Evolutionary conservation across 2,329 filamentous ascomycete species (phyloP), one percentile per base, ranked within the genome.

Genomic region (Leptoxyphium fumago): DNA sequence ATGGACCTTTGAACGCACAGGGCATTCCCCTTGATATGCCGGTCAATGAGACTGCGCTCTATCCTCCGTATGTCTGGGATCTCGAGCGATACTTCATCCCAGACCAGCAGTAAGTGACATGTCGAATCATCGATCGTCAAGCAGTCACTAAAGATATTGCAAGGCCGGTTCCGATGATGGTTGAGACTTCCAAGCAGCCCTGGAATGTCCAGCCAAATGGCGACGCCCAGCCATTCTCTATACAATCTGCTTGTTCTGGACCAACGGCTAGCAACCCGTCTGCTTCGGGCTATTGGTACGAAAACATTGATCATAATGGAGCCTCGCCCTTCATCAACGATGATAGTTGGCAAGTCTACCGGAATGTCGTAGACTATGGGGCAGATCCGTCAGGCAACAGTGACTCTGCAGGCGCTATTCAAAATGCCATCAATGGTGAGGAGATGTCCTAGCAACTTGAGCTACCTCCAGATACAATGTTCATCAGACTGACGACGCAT

Each of bases 341-440:
- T 8, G 49, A 67, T 10, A 62, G 65, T 56, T 89, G 84, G 70
- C 73, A 82, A 60, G 57, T 70, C 43, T 71, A 63, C 55, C 66
- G 67, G 42, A 68, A 70, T 43, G 67, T 70, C 29, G 65, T 62
- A 49, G 61, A 62, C 46, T 67, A 57, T 41, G 63, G 58, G 40
- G 61, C 61, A 36, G 32, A 36, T 36, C 32, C 32, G 11, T 36
- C 32, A 4, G 32, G 32, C 29, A 56, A 53, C 64, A 75, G 76
- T 50, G 77, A 81, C 54, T 78, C 78, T 10, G 62, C 67, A 2
- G 82, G 82, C n/a, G 89, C 95, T 59, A 89, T 95, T 59, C 94
- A 87, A 1, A 79, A 65, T 1, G 85, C 87, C 44, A 94, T 96
- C 72, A 94, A 94, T 66, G 63, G 68, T 39, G 86, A 13, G 32